Evolutionary conservation across 2,329 filamentous ascomycete genomes (phyloP).

Genomic region (Colletotrichum sp.): DNA sequence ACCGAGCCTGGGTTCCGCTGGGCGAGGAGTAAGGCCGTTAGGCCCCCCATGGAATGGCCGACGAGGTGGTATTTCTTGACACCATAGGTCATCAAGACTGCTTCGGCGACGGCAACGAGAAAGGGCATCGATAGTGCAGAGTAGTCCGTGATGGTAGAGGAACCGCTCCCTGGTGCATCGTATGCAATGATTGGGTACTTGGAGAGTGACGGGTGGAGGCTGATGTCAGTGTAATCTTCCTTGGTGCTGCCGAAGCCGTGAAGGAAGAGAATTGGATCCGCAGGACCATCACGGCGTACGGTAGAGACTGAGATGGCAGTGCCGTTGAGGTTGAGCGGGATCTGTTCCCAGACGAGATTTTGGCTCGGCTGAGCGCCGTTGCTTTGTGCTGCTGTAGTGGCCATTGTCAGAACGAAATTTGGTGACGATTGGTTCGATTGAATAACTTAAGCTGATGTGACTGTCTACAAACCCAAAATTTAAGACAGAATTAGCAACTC

Average conservation of each 20-base stretch:
- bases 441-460: rapidly evolving
- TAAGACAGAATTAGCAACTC: no score
- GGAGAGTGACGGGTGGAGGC: constrained; percentile 18
- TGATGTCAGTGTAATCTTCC: constrained; percentile 28
- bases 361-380: neutral
- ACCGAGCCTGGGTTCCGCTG: neutral
- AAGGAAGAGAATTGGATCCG: constrained; percentile 24
- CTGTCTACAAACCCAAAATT: no score
- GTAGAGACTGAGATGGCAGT: constrained; percentile 26
- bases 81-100: constrained; percentile 16
- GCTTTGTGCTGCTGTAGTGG: neutral
- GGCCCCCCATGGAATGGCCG: constrained; percentile 32
- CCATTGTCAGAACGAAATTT: neutral
- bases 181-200: constrained; percentile 24
- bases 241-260: constrained; percentile 30
- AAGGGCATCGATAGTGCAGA: constrained; percentile 22
- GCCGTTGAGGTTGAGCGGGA: neutral
- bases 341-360: neutral
- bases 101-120: constrained; percentile 21
- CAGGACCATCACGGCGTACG: neutral
- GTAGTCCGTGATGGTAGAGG: constrained; percentile 19
- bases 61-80: constrained; percentile 25
- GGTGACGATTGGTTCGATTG: rapidly evolving
- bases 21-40: constrained; percentile 25
- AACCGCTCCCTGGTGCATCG: constrained; percentile 28